Base-by-base conservation (phyloP, 441 rosid genomes). In the Jatropha multifida region DNA sequence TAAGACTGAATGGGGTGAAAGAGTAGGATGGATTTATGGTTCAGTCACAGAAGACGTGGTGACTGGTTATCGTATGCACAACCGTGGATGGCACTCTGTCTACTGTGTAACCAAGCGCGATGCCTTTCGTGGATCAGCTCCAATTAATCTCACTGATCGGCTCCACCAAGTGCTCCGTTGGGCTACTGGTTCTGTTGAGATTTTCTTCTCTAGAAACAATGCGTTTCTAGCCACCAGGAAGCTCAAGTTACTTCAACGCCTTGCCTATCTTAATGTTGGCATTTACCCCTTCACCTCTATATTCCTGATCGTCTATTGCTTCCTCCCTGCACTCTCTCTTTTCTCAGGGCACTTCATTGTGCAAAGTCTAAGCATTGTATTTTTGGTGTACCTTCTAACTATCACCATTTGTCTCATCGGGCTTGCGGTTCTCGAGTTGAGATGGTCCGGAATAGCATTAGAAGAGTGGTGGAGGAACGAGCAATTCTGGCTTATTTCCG, bases 391-490 rank as follows among this genome's bases (percentile, higher is more conserved):
- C 87, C 87, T 94, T 42, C 81, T 92, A 2, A 60, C 63, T 1
- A 91, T 90, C 38, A 88, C 94, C 1, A 26, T 90, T 10, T 87
- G 92, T 81, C 85, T 94, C 44, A 86, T 92, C 73, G 69, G 62
- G 13, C 83, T 94, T 2, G 95, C 96, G 7, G 77, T 94, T 72
- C 88, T 92, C 8, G 98, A 92, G 79, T 90, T 91, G 71, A 90
- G 83, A 63, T 94, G 98, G 97, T 84, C 97, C 0, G 97, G 93
- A 7, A 89, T 92, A 10, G 89, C 74, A 8, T 76, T 94, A 49
- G 98, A 94, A 72, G 97, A 94, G 61, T 92, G 98, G 98, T 94
- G 98, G 97, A 87, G 98, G 83, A 94, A 94, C 15, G 98, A 94
- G 77, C 97, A 94, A 68, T 92, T 90, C 78, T 90, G 96, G 97